Evolutionary conservation across 2,329 filamentous ascomycete species (phyloP), one percentile per base, ranked within the genome.

Genomic region (Sarocladium brachiariae): DNA sequence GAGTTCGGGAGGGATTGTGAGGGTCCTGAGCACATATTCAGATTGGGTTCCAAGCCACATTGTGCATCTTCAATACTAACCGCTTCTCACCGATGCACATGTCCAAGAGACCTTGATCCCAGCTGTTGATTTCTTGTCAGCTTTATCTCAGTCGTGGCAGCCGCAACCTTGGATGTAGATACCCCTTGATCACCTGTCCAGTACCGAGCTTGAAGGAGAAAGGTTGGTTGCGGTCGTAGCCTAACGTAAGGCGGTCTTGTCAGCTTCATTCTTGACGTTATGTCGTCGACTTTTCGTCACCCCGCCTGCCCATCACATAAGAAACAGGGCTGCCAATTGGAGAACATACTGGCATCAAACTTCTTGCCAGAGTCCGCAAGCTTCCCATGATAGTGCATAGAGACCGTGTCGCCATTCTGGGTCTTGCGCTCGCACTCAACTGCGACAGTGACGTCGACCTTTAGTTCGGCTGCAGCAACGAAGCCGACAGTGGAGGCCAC

Each of bases 11-110:
- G 90, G 89, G 51, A 99, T 93, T 18, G 86, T 96, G 67, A 99
- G 72, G 51, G 81, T 92, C 59, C 86, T 80, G 54, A 8, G 14
- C n/a, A 16, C 34, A 43, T 16, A 50, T 54, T n/a, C 18, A 57
- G 53, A 57, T 60, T 52, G 61, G 57, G 47, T 41, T 14, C 33
- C 14, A 35, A 34, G 30, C 24, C 27, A 31, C 53, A 56, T 37
- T 39, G 19, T 33, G 13, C 14, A 2, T 7, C 16, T 30, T n/a
- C n/a, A 37, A 23, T 31, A 59, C 68, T 70, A 60, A 74, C 76
- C 78, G 81, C 76, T 91, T 92, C 76, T 97, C 92, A 55, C 93
- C 92, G 59, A 95, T 86, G 70, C 93, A 97, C 91, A 97, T 96
- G 63, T 88, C 88, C 50, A 93, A 61, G 34, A 97, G 78, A 47